Base-by-base conservation (phyloP, 2,329 filamentous ascomycete genomes). In the Talaromyces sp. region DNA sequence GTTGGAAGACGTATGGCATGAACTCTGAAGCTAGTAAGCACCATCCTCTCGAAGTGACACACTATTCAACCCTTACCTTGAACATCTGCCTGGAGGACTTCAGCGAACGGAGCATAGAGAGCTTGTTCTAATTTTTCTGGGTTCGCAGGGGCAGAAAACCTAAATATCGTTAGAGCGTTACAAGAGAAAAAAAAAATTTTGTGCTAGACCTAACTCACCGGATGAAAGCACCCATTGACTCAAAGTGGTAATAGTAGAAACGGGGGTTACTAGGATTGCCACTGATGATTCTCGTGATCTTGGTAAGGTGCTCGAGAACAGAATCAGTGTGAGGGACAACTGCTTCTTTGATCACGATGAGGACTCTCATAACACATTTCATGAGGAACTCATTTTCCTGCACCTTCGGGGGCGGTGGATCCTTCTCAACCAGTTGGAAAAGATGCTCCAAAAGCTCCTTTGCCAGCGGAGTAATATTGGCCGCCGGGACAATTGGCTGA, bases 311-410 rank as follows among this genome's bases (percentile, higher is more conserved):
- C 58, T 86, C 84, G 58, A 98, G 80, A n/a, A 96, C 86, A 66
- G 84, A 85, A 67, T 96, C 91, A 6, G 89, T 82, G 55, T 95
- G 87, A 1, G 87, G 83, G 2, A 88, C 77, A 15, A 93, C 86
- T 30, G 87, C 90, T 55, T 96, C 93, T 72, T 89, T 91, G 75
- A 98, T 90, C 65, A 98, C 93, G 66, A 99, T 92, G 63, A 99
- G 82, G 13, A 99, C 93, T 69, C 95, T 87, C 95, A 99, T 99
- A 61, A 97, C 92, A 70, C 95, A 99, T 69, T 92, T 91, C 93
- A 99, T 98, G 71, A 99, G 76, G 75, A 98, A 99, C 73, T 99
- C 95, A 72, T 99, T 99, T 77, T 99, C 95, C 72, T 99, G 95
- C 64, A 99, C 87, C 81, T 98, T 99, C 66, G 93, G 87, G 0